Conservation (phyloP, 352 stramenopile species). For the Saprolegnia diclina region DNA sequence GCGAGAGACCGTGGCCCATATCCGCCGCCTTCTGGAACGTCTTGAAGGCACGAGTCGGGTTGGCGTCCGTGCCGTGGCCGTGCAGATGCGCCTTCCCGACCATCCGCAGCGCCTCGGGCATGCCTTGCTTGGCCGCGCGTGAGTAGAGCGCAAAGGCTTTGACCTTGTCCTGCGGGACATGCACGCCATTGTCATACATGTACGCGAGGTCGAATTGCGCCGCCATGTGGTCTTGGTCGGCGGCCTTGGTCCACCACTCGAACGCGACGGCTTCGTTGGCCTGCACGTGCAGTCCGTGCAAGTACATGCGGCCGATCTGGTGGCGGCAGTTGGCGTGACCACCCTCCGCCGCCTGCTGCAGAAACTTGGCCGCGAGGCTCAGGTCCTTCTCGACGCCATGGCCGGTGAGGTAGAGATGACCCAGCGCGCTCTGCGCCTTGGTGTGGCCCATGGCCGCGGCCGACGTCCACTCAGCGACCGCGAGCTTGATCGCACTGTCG, state of each 20-base stretch:
- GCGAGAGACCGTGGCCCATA: slow-evolving; percentile 46
- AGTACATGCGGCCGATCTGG: slow-evolving; percentile 67
- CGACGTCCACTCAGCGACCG: slow-evolving; percentile 73
- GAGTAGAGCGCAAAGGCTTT: slow-evolving; percentile 58
- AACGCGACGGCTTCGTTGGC: slow-evolving; percentile 41
- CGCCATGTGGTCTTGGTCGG: slow-evolving; percentile 55
- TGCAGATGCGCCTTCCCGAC: slow-evolving; percentile 53
- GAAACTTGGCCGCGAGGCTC: slow-evolving; percentile 42
- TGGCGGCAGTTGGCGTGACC: slow-evolving; percentile 67
- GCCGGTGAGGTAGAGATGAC: slow-evolving; percentile 61
- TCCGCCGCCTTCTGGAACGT: slow-evolving; percentile 62
- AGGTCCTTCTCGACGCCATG: slow-evolving; percentile 47
- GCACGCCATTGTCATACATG: slow-evolving; percentile 66
- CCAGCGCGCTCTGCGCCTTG: slow-evolving; percentile 63
- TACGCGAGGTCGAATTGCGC: slow-evolving; percentile 68
- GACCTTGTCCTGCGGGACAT: slow-evolving; percentile 49
- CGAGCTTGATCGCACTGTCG: slow-evolving; percentile 34
- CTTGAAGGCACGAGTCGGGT: slow-evolving; percentile 37
- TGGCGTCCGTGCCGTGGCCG: slow-evolving; percentile 33
- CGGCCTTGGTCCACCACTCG: slow-evolving; percentile 58
- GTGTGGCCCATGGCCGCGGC: slow-evolving; percentile 61
- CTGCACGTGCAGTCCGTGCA: slow-evolving; percentile 39
- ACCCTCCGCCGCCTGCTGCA: slow-evolving; percentile 57
- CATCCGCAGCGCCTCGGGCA: slow-evolving; percentile 61
- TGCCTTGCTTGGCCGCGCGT: slow-evolving; percentile 48